These are phyloP conservation scores for Zygoascus meyerae DNA, from an alignment of 1,139 yeast genomes.

Conservation along the genomic window DNA sequence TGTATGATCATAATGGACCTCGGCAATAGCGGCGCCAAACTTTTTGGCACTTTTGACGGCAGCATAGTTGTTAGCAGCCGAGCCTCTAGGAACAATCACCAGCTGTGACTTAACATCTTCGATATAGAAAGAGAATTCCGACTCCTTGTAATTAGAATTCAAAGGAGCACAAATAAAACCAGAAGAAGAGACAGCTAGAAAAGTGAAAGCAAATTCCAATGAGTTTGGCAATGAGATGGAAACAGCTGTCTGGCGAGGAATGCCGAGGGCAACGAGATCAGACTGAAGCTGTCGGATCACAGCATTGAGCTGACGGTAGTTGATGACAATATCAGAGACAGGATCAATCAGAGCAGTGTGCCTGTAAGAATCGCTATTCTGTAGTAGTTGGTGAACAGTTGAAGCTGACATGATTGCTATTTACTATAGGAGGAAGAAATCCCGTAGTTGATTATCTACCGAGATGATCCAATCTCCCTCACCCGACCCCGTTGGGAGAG, in stretches of 20 bases:
- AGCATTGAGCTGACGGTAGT: constrained; percentile 24
- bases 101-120: constrained; percentile 52
- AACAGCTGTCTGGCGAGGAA: constrained; percentile 42
- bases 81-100: constrained; percentile 51
- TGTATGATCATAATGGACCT: constrained; percentile 42
- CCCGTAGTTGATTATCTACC: too few species aligned
- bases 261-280: constrained; percentile 28
- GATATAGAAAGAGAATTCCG: constrained; percentile 57
- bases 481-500: too few species aligned
- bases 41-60: constrained; percentile 47
- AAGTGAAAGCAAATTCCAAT: constrained; percentile 50
- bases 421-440: too few species aligned
- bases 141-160: constrained; percentile 53
- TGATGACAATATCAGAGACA: constrained; percentile 14
- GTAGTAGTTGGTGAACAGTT: constrained; percentile 12
- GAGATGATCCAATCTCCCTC: too few species aligned
- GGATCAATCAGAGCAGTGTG: constrained; percentile 22
- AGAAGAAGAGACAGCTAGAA: constrained; percentile 49
- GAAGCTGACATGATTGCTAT: background rate
- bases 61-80: constrained; percentile 35
- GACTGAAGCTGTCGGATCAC: constrained; percentile 26
- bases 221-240: constrained; percentile 57
- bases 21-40: constrained; percentile 44
- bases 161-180: constrained; percentile 59
- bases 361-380: constrained; percentile 3